Evolutionary conservation across 768 basidiomycete genomes (phyloP).

Genomic region (Amanita molliuscula): DNA sequence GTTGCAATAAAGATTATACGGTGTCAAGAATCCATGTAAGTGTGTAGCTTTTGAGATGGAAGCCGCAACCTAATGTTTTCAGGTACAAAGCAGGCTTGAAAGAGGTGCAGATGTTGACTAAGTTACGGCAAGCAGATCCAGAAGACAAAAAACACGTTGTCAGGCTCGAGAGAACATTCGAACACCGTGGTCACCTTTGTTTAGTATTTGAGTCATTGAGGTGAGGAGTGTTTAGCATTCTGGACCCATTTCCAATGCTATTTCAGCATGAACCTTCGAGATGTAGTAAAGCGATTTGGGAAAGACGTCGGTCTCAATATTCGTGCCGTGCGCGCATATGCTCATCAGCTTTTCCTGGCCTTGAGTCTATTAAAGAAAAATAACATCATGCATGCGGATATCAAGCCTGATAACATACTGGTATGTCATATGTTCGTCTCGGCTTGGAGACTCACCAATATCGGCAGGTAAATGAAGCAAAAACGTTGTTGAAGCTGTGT

Average conservation of each 20-base stretch:
- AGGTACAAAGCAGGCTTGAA: conserved; percentile 96
- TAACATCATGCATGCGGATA: conserved; percentile 96
- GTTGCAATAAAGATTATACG: conserved; percentile 97
- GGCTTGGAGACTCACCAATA: background rate
- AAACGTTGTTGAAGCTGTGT: conserved; percentile 88
- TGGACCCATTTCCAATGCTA: background rate
- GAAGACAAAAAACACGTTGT: conserved; percentile 97
- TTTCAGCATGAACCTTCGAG: conserved; percentile 90
- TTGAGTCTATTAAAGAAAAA: conserved; percentile 78
- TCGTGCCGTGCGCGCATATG: conserved; percentile 96
- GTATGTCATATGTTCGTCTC: conserved; percentile 32
- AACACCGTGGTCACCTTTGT: conserved; percentile 94
- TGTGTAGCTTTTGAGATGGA: conserved; percentile 10
- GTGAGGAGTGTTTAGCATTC: conserved; percentile 41
- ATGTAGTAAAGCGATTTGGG: conserved; percentile 95
- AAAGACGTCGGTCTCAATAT: conserved; percentile 97
- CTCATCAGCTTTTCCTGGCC: conserved; percentile 90
- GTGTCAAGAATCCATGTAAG: conserved; percentile 93
- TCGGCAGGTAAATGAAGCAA: conserved; percentile 83
- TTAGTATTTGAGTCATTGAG: conserved; percentile 92
- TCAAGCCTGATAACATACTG: conserved; percentile 97
- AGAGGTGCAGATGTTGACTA: conserved; percentile 83
- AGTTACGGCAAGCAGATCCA: conserved; percentile 80
- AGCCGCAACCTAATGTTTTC: conserved; percentile 3
- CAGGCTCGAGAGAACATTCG: conserved; percentile 88